These are phyloP conservation scores for Didymella sp. DNA, from an alignment of 2,329 filamentous ascomycete species.

Conservation along the genomic window DNA sequence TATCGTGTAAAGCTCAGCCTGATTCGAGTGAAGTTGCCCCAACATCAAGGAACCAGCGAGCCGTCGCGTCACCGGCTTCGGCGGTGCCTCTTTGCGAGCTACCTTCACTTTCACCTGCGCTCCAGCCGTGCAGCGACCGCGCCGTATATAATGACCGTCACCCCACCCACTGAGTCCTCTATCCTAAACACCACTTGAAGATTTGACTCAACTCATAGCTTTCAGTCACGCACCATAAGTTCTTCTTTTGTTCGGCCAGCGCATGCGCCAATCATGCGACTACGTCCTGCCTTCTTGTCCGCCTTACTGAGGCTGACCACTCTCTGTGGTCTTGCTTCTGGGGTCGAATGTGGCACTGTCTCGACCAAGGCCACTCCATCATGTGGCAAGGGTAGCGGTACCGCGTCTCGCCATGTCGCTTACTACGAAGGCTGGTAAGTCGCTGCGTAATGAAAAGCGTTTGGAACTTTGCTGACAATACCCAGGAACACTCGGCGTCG, in stretches of 20 bases:
- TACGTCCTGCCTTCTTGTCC: neutral
- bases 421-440: slow-evolving; percentile 35
- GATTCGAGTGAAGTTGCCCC: neutral
- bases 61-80: neutral
- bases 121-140: neutral
- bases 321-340: neutral
- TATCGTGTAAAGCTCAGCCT: neutral
- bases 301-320: slow-evolving; percentile 9
- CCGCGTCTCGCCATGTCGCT: slow-evolving; percentile 24
- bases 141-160: neutral
- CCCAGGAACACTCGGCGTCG: slow-evolving; percentile 28
- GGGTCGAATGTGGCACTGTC: slow-evolving; percentile 13
- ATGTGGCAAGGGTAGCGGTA: slow-evolving; percentile 25
- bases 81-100: neutral
- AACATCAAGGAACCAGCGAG: neutral
- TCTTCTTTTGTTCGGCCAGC: neutral
- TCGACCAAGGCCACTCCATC: slow-evolving; percentile 2
- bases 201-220: neutral
- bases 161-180: neutral
- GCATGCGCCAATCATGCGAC: slow-evolving; percentile 14
- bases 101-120: slow-evolving; percentile 6
- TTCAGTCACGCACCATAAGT: neutral
- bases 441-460: too few species aligned
- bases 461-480: neutral
- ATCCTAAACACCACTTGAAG: neutral